Evolutionary conservation across 257 asterid genomes (phyloP), one percentile per base, ranked within the genome.

Genomic region (Coffea eugenioides): DNA sequence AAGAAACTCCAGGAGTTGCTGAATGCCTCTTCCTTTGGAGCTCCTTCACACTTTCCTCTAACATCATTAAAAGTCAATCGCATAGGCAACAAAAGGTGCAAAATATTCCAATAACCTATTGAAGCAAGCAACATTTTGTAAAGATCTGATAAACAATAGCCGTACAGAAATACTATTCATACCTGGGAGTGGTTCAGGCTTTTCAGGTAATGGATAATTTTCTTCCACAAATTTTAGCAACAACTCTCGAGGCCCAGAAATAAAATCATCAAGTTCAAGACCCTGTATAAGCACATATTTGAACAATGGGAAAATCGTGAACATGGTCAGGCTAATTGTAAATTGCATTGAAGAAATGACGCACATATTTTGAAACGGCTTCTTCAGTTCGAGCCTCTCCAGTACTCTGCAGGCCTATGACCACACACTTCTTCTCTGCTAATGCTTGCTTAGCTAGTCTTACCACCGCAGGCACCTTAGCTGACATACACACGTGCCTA

Each of bases 331-430:
- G 65, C 43, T n/a, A 12, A 51, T 25, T 20, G 73, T 54, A 23
- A 80, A 71, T 69, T 54, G 73, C 39, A 68, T 34, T 36, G 77
- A 71, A 82, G 70, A 78, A 52, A 52, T 34, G 54, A 83, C 97
- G 83, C 82, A 96, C 99, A 86, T 94, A 88, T 96, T 96, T 96
- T 75, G 97, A 87, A 73, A 96, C 89, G 36, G 97, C 98, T 90
- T 94, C 99, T 83, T 96, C 99, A 31, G 98, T 94, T 59, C 98
- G 92, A 69, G 97, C 99, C 86, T 94, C 99, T 88, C 99, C 99
- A 78, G 99, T 96, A 81, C 97, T 96, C 89, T 96, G 99, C 75
- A 96, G 87, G 84, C 99, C 98, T 79, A 96, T 78, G 80, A 96
- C 98, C 81, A 91, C 97, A 86, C 98, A 92, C 83, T 96, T 96